phyloP scores from a whole-genome alignment of 2,329 filamentous ascomycete species.

The Aphanoascus verrucosus region DNA sequence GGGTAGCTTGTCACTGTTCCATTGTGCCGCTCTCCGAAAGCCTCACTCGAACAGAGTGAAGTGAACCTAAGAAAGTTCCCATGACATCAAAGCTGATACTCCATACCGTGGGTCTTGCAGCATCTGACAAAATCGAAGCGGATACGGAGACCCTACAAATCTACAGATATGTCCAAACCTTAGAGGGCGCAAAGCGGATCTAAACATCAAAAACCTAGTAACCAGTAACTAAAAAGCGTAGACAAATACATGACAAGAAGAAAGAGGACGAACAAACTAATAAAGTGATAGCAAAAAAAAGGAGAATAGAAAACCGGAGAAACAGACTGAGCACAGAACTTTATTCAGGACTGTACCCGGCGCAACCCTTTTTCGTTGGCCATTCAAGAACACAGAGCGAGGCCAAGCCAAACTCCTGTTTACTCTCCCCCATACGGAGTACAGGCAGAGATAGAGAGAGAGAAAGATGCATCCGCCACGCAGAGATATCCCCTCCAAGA shows the following conservation, averaged over 20 bases:
- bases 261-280: slow-evolving; percentile 12
- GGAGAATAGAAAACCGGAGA: slow-evolving; percentile 16
- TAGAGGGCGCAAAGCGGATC: slow-evolving; percentile 9
- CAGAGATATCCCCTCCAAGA: neutral
- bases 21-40: too few species aligned
- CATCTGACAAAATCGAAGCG: too few species aligned
- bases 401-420: neutral
- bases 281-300: slow-evolving; percentile 22
- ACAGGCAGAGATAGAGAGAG: too few species aligned
- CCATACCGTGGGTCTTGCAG: too few species aligned
- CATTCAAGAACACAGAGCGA: neutral
- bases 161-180: too few species aligned
- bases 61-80: too few species aligned
- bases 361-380: neutral
- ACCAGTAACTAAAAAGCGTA: slow-evolving; percentile 19
- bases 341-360: neutral
- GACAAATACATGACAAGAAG: slow-evolving; percentile 34
- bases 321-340: neutral
- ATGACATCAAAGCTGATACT: too few species aligned
- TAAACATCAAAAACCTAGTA: slow-evolving; percentile 23
- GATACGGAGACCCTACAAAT: too few species aligned
- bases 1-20: too few species aligned
- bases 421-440: neutral
- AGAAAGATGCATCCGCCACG: neutral
- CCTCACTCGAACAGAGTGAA: too few species aligned